Evolutionary conservation across 2,329 filamentous ascomycete genomes (phyloP), one percentile per base, ranked within the genome.

Genomic region (Cladosporium phlei): DNA sequence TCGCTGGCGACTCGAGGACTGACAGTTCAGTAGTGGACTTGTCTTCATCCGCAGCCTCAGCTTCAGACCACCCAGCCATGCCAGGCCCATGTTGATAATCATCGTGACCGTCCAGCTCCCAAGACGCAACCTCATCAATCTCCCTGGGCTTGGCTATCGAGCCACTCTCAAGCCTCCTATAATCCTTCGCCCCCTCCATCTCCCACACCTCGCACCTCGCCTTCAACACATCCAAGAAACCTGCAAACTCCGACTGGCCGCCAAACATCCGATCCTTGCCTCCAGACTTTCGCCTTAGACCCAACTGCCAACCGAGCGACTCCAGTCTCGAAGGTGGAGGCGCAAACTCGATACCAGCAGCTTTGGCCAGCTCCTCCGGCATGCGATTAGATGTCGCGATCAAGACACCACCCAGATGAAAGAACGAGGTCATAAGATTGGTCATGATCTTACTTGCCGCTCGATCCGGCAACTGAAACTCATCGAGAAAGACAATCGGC

Each of bases 121-220:
- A 59, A 32, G 45, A 38, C 28, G 45, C 50, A 29, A 52, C 48
- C 5, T 24, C 52, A 22, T 52, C 37, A 16, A 55, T 43, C 17
- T 48, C 47, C 33, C 47, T 55, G 3, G 48, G 38, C 1, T 59
- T 55, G 6, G 59, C 53, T 9, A 57, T 42, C 21, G 52, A 55
- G 12, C 66, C 66, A 22, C 62, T 67, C 44, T 84, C 79, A 40
- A 75, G 69, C 54, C 86, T 72, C 73, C 85, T 56, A 50, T 73
- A 91, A 59, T 93, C 87, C 46, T 72, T 79, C 2, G 77, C 76
- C 1, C 85, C 82, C 55, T 88, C 84, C 78, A 91, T 89, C 61
- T 90, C 83, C 85, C 85, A 90, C 39, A 90, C 82, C 57, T 91
- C 86, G 60, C 87, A 91, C 46, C 86, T 74, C 8, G 85, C 83